Percentiles rank a stretch among this genome's conserved stretches.
phyloP scores from a whole-genome alignment of 495 filamentous ascomycete species.

The Durotheca rogersii region DNA sequence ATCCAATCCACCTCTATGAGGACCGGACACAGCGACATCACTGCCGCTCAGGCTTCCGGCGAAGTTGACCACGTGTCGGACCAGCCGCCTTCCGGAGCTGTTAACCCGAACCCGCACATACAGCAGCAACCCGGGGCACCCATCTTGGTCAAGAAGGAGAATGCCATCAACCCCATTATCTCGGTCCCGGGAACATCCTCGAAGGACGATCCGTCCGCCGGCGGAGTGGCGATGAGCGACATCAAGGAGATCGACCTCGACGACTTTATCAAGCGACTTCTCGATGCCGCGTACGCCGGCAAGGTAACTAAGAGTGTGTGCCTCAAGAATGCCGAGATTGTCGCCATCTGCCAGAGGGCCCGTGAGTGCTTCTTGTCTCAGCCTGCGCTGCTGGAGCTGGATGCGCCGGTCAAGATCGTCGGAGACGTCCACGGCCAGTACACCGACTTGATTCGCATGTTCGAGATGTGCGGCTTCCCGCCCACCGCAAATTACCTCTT shows the following conservation, averaged over 20 bases:
- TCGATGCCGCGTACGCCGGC: constrained; percentile 92
- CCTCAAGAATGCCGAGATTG: constrained; percentile 96
- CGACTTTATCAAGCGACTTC: constrained; percentile 91
- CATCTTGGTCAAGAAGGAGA: constrained; percentile 80
- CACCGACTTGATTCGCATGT: constrained; percentile 94
- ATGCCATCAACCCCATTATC: constrained; percentile 53
- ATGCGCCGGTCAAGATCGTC: constrained; percentile 98
- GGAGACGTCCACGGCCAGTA: constrained; percentile 99
- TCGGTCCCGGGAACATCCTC: constrained; percentile 38
- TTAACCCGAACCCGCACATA: constrained; percentile 45
- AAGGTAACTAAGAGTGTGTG: constrained; percentile 98
- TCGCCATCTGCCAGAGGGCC: constrained; percentile 82
- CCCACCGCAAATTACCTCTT: constrained; percentile 94
- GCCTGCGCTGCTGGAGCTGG: constrained; percentile 86
- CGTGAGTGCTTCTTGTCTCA: constrained; percentile 89
- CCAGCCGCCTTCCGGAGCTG: constrained; percentile 69
- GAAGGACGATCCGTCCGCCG: constrained; percentile 40
- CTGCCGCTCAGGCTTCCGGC: constrained; percentile 76
- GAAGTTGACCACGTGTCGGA: constrained; percentile 98
- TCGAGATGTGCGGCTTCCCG: constrained; percentile 99
- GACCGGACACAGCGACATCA: constrained; percentile 71
- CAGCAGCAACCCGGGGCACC: constrained; percentile 66
- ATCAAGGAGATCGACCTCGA: constrained; percentile 91
- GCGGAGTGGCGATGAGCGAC: constrained; percentile 64
- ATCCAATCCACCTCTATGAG: constrained; percentile 72